Evolutionary conservation across 257 asterid genomes (phyloP).

Genomic region (Thymus mandschuricus): DNA sequence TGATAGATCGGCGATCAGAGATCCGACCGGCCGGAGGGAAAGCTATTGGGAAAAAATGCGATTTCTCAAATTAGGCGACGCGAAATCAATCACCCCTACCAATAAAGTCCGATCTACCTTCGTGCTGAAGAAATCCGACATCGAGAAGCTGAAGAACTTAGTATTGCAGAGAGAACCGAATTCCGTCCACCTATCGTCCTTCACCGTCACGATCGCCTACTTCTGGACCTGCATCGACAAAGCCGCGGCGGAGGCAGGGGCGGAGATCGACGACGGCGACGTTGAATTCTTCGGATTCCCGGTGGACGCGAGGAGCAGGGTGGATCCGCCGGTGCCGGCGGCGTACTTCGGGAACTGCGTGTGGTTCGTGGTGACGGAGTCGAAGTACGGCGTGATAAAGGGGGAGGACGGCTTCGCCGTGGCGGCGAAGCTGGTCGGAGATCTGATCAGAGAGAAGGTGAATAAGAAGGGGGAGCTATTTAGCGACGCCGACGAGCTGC

Average conservation of each 20-base stretch:
- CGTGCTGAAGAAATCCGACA: constrained; percentile 27
- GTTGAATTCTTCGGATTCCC: constrained; percentile 34
- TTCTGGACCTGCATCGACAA: constrained; percentile 46
- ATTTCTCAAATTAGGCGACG: neutral
- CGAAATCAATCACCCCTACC: neutral
- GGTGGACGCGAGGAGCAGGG: constrained; percentile 42
- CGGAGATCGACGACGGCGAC: constrained; percentile 32
- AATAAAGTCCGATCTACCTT: constrained; percentile 43
- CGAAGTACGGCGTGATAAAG: constrained; percentile 31
- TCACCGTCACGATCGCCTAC: constrained; percentile 39
- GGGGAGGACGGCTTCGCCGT: constrained; percentile 27
- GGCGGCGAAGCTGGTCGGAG: constrained; percentile 34
- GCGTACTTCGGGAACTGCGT: constrained; percentile 50
- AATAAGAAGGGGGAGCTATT: constrained; percentile 35
- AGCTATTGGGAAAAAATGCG: constrained; percentile 36
- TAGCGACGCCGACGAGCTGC: constrained; percentile 36
- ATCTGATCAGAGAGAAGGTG: constrained; percentile 32
- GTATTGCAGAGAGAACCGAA: constrained; percentile 23
- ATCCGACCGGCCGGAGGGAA: constrained; percentile 36
- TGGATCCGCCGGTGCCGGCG: constrained; percentile 41
- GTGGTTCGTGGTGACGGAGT: constrained; percentile 16
- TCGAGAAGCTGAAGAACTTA: constrained; percentile 33
- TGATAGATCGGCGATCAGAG: constrained; percentile 49
- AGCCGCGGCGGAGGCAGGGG: constrained; percentile 27
- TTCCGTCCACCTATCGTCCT: constrained; percentile 37